Base-by-base conservation (phyloP, 306 rosid genomes). In the Prunus davidiana region DNA sequence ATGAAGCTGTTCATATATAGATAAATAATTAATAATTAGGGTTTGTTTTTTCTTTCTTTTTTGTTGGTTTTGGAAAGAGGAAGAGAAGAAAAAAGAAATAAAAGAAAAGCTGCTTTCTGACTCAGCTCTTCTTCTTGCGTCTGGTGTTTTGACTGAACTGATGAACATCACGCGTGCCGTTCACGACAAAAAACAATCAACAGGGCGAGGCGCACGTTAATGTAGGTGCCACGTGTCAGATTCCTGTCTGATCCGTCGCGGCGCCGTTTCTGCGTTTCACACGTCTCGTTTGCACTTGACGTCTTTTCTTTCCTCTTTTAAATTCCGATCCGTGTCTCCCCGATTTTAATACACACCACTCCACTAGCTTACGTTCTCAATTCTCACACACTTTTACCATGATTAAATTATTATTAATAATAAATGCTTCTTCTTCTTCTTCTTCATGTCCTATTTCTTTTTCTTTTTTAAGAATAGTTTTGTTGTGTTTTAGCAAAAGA, bases 161-260 rank as follows among this genome's bases (percentile, higher is more conserved):
- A 38, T 38, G 43, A 38, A 6, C 88, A 49, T 49, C 86, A 83
- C 90, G 98, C 96, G 89, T 89, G 98, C 91, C 62, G 43, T 76
- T 84, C 91, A 91, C 93, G 96, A 88, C 98, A 92, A 89, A 76
- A 80, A 52, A 70, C 56, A n/a, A 22, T 73, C 43, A 38, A 38
- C 43, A 38, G 54, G 28, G 70, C 61, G 73, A 61, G 71, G 27
- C 34, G 32, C 58, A 77, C 79, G 57, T 45, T 49, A 34, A 22
- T 8, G 22, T 11, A 5, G 5, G 8, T 69, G 84, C 79, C 93
- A 89, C 93, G 92, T 86, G 93, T 72, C 84, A 1, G 0, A 25
- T 3, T 41, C 8, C 2, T 76, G 74, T 20, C 60, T 28, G 27
- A 32, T 80, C 66, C 47, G 64, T 77, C 86, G 70, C 80, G 81